Percentiles rank a stretch among this genome's conserved stretches.
phyloP scores from a whole-genome alignment of 78 protist species.

The Cyanophora paradoxa region DNA sequence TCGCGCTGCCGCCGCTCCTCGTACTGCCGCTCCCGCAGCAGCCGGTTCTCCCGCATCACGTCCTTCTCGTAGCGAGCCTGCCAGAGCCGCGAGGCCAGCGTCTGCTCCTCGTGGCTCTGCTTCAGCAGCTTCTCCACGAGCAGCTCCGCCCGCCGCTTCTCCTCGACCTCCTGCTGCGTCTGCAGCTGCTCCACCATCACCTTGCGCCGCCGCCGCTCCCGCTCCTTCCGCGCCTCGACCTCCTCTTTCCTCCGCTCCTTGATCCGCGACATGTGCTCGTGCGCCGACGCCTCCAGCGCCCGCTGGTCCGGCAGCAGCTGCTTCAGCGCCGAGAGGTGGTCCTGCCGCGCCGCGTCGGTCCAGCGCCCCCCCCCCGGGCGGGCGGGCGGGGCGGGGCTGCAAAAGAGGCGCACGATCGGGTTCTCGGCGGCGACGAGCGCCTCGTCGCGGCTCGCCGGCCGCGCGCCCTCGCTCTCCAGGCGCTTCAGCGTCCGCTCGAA shows the following conservation, averaged over 20 bases:
- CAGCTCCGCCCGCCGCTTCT: neutral
- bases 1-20: neutral
- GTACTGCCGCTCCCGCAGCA: neutral
- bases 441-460: neutral
- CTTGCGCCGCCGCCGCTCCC: slow-evolving; percentile 26
- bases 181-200: slow-evolving; percentile 19
- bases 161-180: slow-evolving; percentile 18
- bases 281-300: neutral
- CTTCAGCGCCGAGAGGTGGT: neutral
- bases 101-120: slow-evolving; percentile 4
- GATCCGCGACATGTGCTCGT: neutral
- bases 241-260: slow-evolving; percentile 1
- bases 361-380: neutral
- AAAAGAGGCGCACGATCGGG: too few species aligned
- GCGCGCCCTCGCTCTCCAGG: neutral
- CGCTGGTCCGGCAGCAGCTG: neutral
- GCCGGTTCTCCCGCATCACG: slow-evolving; percentile 16
- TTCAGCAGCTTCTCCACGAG: neutral
- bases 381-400: too few species aligned
- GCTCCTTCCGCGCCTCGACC: slow-evolving; percentile 8
- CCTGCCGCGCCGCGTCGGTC: neutral
- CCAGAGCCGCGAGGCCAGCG: slow-evolving; percentile 12
- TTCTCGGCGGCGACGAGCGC: neutral
- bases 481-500: slow-evolving; percentile 9
- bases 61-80: slow-evolving; percentile 12